These are phyloP conservation scores for Hypoxylon sp. DNA, from an alignment of 2,329 filamentous ascomycete species.

Conservation along the genomic window DNA sequence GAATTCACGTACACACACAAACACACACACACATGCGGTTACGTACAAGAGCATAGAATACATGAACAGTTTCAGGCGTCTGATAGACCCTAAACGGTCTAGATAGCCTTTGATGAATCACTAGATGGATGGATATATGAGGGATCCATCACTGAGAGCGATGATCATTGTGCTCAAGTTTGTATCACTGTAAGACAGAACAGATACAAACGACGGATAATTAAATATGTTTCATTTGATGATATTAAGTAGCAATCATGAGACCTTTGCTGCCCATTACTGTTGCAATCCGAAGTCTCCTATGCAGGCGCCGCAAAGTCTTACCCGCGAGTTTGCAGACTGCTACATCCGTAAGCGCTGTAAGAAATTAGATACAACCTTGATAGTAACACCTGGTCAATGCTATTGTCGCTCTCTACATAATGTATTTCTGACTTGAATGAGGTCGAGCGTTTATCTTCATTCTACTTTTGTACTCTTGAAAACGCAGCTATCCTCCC, in stretches of 20 bases:
- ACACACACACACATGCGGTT: constrained; percentile 38
- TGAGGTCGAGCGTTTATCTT: constrained; percentile 1
- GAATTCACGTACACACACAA: constrained; percentile 45
- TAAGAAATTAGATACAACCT: constrained; percentile 26
- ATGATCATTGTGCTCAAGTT: constrained; percentile 32
- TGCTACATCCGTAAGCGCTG: constrained; percentile 25
- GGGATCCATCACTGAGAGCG: constrained; percentile 28
- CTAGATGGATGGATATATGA: constrained; percentile 41
- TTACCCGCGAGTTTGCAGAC: constrained; percentile 18
- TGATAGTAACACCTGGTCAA: constrained; percentile 13
- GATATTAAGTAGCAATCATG: constrained; percentile 11
- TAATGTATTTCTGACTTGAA: constrained; percentile 1
- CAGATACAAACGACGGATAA: constrained; percentile 38
- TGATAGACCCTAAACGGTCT: constrained; percentile 36
- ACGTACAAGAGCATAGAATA: constrained; percentile 52
- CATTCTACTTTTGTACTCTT: neutral
- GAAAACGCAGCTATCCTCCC: constrained; percentile 3
- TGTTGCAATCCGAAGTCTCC: constrained; percentile 20
- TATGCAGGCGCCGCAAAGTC: constrained; percentile 29
- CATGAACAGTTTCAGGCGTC: constrained; percentile 40
- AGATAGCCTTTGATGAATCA: constrained; percentile 40
- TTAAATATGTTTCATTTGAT: constrained; percentile 41
- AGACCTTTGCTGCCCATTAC: neutral
- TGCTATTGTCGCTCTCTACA: neutral
- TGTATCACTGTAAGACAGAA: constrained; percentile 41